Conservation (phyloP, 306 rosid species). For the Macrotyloma uniflorum region DNA sequence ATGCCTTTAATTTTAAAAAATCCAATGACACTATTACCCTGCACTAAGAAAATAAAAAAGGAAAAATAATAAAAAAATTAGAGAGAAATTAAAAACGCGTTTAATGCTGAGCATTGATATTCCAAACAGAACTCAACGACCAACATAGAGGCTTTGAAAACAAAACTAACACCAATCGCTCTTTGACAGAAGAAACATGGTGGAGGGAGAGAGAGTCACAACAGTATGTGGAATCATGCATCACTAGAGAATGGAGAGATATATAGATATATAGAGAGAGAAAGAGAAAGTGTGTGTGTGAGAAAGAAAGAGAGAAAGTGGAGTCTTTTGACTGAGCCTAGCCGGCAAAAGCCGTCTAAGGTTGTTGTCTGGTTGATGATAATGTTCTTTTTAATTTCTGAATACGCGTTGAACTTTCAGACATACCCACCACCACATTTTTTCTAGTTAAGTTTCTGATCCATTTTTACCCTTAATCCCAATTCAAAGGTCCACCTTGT, state of each 20-base stretch:
- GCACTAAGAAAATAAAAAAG: neutral
- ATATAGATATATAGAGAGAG: neutral
- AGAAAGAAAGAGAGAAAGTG: conserved; percentile 38
- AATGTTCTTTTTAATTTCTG: conserved; percentile 41
- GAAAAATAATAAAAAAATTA: neutral
- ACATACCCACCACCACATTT: conserved; percentile 22
- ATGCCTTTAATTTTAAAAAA: neutral
- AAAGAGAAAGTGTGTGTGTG: neutral
- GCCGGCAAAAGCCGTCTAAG: conserved; percentile 81
- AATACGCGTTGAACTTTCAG: conserved; percentile 78
- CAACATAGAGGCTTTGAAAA: conserved; percentile 47
- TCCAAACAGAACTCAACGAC: conserved; percentile 50
- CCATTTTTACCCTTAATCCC: conserved; percentile 30
- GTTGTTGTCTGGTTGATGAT: conserved; percentile 39
- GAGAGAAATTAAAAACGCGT: conserved; percentile 35
- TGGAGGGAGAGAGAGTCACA: conserved; percentile 32
- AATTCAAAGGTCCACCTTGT: conserved; percentile 38
- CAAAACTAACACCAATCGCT: conserved; percentile 41
- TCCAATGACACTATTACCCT: neutral
- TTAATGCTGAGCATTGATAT: conserved; percentile 14
- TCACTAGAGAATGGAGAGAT: neutral
- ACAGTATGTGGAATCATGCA: conserved; percentile 18
- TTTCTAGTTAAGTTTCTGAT: conserved; percentile 34
- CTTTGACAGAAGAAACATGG: conserved; percentile 35
- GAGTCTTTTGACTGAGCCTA: conserved; percentile 64